Evolutionary conservation across 306 rosid genomes (phyloP), one percentile per base, ranked within the genome.

Genomic region (Malus sylvestris): DNA sequence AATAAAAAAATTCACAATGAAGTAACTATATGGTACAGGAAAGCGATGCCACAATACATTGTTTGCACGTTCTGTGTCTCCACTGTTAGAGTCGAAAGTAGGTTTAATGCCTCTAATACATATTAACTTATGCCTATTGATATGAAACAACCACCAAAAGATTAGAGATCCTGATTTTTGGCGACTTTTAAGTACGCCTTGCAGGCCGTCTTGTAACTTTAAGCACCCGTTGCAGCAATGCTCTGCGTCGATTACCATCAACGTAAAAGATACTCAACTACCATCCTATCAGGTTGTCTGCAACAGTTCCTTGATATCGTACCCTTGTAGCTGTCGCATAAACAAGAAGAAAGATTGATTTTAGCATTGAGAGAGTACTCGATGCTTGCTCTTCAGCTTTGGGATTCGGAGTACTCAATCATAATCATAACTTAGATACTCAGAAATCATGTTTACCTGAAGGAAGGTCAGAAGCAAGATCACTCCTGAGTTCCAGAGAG

Each of bases 401-500:
- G 27, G 51, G 40, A 35, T 59, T 59, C 57, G 27, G 77, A 38
- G 42, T 7, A 59, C 40, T 58, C 55, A 25, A 5, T 25, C 16
- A 38, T 58, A 51, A 51, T 23, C 68, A 40, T 33, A 55, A 64
- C 27, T n/a, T 65, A 49, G 8, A 44, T 27, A 63, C 45, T 12
- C 15, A 27, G 19, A 25, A 55, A 57, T 45, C 13, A 27, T 29
- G 35, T 40, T 46, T 89, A 91, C 99, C 97, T 87, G 96, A 60
- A 96, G 92, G 82, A 90, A 82, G 71, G 99, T 92, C 44, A 96
- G 93, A 76, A 96, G 84, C 83, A 96, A 78, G 81, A 92, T 92
- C 23, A 92, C 99, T 80, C 98, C 97, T 0, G 98, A 92, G 81
- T 96, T 96, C 98, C 99, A 96, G 70, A 96, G 77, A 3, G 97